Base-by-base conservation (phyloP, 2,329 filamentous ascomycete species). In the Fusarium palustre region DNA sequence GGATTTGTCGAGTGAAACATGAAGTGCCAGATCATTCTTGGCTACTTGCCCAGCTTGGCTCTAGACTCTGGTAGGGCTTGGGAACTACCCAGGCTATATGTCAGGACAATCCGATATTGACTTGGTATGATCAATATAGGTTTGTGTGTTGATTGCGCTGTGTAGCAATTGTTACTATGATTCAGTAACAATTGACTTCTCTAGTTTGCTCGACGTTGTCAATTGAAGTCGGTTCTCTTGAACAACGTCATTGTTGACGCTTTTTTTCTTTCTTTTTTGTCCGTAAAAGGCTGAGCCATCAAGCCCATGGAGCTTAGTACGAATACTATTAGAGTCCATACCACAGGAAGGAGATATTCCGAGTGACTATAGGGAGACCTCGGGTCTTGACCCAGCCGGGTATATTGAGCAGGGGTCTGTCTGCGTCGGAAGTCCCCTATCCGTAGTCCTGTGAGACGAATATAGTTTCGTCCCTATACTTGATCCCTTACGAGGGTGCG, bases 341-440 rank as follows among this genome's bases (percentile, higher is more conserved):
- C 55, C 43, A 22, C 36, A 31, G 22, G 39, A 54, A 25, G 30
- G 20, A 39, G 42, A 33, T 63, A 59, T 33, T 54, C 54, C 43
- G 33, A 50, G 55, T 36, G 42, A 38, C 47, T 61, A 59, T 42
- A 55, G 52, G 52, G n/a, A 46, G 43, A 46, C 46, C 64, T 53
- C 58, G 69, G 62, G 47, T 62, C 18, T 38, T 33, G 53, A 43
- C 56, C 70, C 52, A 68, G 50, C 55, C 64, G 52, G 53, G 53
- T 48, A 54, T 52, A 34, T 55, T 47, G 38, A 58, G 41, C 45
- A 68, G 63, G 63, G 60, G 67, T 43, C 16, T 25, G 36, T 45
- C 28, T 60, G 63, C 43, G 25, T 69, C 68, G 70, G 70, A 73
- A 60, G 70, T 70, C 70, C 68, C 50, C 70, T 66, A 73, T 58